These are phyloP conservation scores for Botrytis byssoidea DNA, from an alignment of 2,329 filamentous ascomycete species.

Conservation along the genomic window DNA sequence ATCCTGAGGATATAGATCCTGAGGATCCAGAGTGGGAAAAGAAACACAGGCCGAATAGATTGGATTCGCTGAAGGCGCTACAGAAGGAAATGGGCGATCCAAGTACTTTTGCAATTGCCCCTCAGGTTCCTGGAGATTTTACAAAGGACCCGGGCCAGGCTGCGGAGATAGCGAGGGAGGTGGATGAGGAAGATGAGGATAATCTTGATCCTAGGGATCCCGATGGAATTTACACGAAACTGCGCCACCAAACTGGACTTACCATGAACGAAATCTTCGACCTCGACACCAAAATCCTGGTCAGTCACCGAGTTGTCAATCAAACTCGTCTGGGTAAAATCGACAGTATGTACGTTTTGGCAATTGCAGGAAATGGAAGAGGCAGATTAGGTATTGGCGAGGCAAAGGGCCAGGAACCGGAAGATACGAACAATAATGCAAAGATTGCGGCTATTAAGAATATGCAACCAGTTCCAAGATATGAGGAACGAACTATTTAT, in stretches of 20 bases:
- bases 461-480: constrained; percentile 87
- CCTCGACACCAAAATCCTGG: constrained; percentile 69
- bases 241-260: constrained; percentile 54
- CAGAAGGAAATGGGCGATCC: constrained; percentile 30
- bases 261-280: constrained; percentile 50
- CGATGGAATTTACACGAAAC: constrained; percentile 36
- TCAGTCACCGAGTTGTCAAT: constrained; percentile 74
- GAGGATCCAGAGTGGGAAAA: constrained; percentile 22
- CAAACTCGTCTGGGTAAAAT: constrained; percentile 98
- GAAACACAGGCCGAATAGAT: constrained; percentile 25
- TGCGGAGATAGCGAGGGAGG: constrained; percentile 20
- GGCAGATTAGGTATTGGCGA: constrained; percentile 86
- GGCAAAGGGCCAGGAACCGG: constrained; percentile 77
- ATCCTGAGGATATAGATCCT: constrained; percentile 24
- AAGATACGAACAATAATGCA: constrained; percentile 68
- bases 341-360: constrained; percentile 69
- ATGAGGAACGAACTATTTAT: constrained; percentile 89
- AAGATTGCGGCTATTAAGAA: constrained; percentile 81
- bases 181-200: constrained; percentile 26
- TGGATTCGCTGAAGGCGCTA: constrained; percentile 28
- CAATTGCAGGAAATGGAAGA: constrained; percentile 81
- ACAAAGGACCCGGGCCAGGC: constrained; percentile 17
- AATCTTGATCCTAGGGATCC: constrained; percentile 37
- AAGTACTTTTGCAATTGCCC: constrained; percentile 28
- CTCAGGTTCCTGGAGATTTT: constrained; percentile 32